Conservation (phyloP, 2,329 filamentous ascomycete genomes). For the Exophiala calicioides region DNA sequence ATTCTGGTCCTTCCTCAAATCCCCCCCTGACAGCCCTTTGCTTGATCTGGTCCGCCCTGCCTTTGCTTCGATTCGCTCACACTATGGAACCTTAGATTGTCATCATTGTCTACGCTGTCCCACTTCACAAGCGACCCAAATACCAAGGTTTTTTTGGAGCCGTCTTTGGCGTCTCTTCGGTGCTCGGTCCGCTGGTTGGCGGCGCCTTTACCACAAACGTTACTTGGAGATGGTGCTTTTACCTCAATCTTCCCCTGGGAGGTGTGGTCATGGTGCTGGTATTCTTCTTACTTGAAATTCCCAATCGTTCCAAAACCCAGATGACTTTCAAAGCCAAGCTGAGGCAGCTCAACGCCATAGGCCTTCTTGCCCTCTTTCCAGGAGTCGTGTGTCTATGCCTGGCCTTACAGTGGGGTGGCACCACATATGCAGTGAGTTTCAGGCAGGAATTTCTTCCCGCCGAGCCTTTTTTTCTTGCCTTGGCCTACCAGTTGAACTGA, state of each 20-base stretch:
- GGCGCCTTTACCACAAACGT: conserved; percentile 42
- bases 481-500: background rate
- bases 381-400: conserved; percentile 61
- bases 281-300: conserved; percentile 32
- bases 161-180: conserved; percentile 42
- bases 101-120: conserved; percentile 42
- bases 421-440: conserved; percentile 37
- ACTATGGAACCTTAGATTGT: conserved; percentile 38
- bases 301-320: conserved; percentile 20
- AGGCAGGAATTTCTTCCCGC: conserved; percentile 29
- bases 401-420: conserved; percentile 59
- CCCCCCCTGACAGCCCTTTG: too few species aligned
- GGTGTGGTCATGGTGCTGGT: conserved; percentile 37
- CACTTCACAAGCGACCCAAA: conserved; percentile 41
- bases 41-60: too few species aligned
- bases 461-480: conserved; percentile 35
- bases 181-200: conserved; percentile 46
- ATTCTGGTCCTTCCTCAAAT: background rate
- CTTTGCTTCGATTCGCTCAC: too few species aligned
- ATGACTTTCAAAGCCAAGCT: conserved; percentile 28
- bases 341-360: conserved; percentile 55
- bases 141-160: conserved; percentile 42
- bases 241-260: conserved; percentile 38
- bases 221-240: conserved; percentile 44
- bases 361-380: conserved; percentile 63